Base-by-base conservation (phyloP, 257 asterid species). In the Solanum gandarillasii region DNA sequence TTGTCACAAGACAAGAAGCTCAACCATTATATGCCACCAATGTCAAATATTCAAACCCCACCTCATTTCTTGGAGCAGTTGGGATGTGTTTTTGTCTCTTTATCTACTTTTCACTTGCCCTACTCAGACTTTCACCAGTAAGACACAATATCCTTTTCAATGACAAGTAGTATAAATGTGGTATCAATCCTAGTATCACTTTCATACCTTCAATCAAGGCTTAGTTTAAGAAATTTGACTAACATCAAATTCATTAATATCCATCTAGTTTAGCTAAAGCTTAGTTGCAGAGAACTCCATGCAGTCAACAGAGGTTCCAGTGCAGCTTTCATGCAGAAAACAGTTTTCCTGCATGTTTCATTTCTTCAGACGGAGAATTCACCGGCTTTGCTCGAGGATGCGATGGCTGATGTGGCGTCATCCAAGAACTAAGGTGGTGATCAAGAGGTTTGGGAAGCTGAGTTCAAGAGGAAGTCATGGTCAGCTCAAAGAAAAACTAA, bases 1-100 rank as follows among this genome's bases (percentile, higher is more conserved):
- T 88, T 88, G 91, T 92, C 96, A 93, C 88, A 81, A 72, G 70
- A 79, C 93, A 90, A 89, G 89, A 85, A 88, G 88, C 87, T 88
- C 88, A 88, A 87, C 83, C 86, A 12, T 7, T 85, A 88, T 87
- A 88, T 12, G 81, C 83, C 85, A 83, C 88, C 75, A 89, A 85
- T 52, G 70, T 82, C 85, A 82, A 82, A 82, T 52, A 48, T 92
- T 89, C 96, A 89, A 92, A 87, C 85, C 89, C 89, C 82, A 92
- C 88, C 89, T 87, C 87, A 87, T 85, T 91, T 87, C 90, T 68
- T 84, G 94, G 94, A 94, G 95, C 92, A 94, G 98, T 93, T 95
- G 94, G 91, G 90, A 89, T 88, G 81, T 85, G 60, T 58, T 68
- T 73, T 91, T 88, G 89, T 89, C 89, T 82, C 70, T 85, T 75